Evolutionary conservation across 177 flowering plant species (phyloP), one percentile per base, ranked within the genome.

Genomic region (Vitis hybrid): DNA sequence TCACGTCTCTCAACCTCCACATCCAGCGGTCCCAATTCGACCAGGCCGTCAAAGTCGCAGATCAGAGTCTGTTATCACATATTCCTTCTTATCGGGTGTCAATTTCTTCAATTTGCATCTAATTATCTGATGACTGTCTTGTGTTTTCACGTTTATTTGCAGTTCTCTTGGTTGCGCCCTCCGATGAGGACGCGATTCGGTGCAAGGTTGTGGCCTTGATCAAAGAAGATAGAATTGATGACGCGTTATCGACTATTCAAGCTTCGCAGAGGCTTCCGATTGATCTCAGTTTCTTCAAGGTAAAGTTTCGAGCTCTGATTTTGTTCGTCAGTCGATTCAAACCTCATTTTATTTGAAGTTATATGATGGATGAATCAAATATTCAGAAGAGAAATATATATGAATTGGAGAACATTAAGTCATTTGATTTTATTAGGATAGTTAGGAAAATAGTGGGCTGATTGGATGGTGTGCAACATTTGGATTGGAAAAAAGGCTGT

Each of bases 121-220:
- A 4, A 69, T 63, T 32, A n/a, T 27, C 12, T 55, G 64, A 11
- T 52, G 6, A 4, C 27, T 17, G 6, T 50, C 50, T 58, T 3
- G 7, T 55, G 48, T 52, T n/a, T 19, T 65, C 48, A 50, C 49
- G 56, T 11, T 27, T 18, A 59, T 56, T 75, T 61, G 56, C 75
- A 94, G 98, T 94, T 70, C 83, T 92, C 13, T 58, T 87, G 6
- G 64, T 82, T 64, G 85, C 86, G 9, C 92, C 94, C 1, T 83
- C 85, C 2, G 98, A 93, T 40, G 98, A 90, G 80, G 98, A 95
- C 61, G 98, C 98, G 35, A 56, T 93, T 67, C 77, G 88, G 8
- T 93, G 98, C 76, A 95, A 95, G 73, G 76, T 95, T 46, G 97
- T 91, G 71, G 94, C 92, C 11, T 70, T 91, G 77, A 83, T 95